Evolutionary conservation across 2,329 filamentous ascomycete genomes (phyloP), one percentile per base, ranked within the genome.

Genomic region (Penicillium sumatraense): DNA sequence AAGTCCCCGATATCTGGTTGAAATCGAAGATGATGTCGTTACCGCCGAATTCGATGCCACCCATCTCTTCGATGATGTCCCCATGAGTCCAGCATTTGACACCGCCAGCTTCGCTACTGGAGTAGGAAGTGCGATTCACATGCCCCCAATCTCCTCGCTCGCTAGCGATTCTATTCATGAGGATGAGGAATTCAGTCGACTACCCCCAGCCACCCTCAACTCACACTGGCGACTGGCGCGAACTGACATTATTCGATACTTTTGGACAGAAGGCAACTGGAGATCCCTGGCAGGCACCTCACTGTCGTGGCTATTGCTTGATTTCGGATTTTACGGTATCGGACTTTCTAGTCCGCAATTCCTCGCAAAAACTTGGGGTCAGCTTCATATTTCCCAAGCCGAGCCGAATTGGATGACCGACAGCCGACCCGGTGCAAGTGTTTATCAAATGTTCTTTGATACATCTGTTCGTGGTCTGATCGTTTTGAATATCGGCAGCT

Each of bases 1-100:
- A 67, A 86, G 83, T 53, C 86, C 86, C 4, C 77, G 87, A 27
- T 89, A 86, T 70, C 82, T 83, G 9, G 80, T 88, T 24, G 86
- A 89, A 62, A 85, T 89, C 59, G 84, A 85, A 59, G 81, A 83
- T 64, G 85, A 87, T 61, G 81, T 84, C 0, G 78, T 80, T 5
- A 79, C 82, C 40, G 85, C 84, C 10, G 78, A 86, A 31, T 77
- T 82, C 57, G 83, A 87, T 44, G 86, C 84, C 0, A 83, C 85
- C 44, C 76, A 81, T 14, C 78, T 86, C 5, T 87, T 87, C 61
- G 81, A 80, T 21, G 76, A 72, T 1, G 56, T 58, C 0, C 26
- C 49, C 6, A 13, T 41, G 7, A 65, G 57, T 5, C 58, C 63
- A 1, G 45, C 53, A 5, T 57, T 65, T 11, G 59, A 66, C 18